Conservation (phyloP, 345 rosid species). For the Eucalyptus albens region DNA sequence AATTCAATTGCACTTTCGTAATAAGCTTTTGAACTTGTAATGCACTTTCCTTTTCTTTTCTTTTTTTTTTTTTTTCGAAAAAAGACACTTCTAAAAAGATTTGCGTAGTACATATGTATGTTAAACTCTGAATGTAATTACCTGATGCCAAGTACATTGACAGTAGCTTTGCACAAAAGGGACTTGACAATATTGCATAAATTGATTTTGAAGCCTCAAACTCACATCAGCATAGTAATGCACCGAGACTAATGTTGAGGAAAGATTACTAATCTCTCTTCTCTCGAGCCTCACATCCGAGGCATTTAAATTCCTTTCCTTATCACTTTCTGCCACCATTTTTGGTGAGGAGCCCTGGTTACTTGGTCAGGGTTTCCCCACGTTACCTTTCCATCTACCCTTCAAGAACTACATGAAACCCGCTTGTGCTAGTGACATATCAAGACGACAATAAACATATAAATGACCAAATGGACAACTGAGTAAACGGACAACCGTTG, state of each 20-base stretch:
- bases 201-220: background rate
- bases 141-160: background rate
- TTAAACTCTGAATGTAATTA: background rate
- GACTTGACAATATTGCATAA: background rate
- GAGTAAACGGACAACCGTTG: background rate
- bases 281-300: background rate
- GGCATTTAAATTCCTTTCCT: background rate
- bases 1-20: too few relatives aligned
- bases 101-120: background rate
- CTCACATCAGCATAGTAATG: background rate
- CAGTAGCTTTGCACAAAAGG: background rate
- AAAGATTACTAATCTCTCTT: background rate
- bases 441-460: background rate
- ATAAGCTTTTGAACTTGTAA: too few relatives aligned
- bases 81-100: too few relatives aligned
- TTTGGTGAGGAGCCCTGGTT: background rate
- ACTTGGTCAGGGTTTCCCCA: background rate
- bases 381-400: background rate
- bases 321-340: background rate
- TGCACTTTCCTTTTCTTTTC: too few relatives aligned
- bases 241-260: background rate
- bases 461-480: background rate
- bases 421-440: background rate
- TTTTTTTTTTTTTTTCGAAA: too few relatives aligned
- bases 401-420: background rate